Conservation (phyloP, 2,329 filamentous ascomycete genomes). For the Pseudogymnoascus sp. region DNA sequence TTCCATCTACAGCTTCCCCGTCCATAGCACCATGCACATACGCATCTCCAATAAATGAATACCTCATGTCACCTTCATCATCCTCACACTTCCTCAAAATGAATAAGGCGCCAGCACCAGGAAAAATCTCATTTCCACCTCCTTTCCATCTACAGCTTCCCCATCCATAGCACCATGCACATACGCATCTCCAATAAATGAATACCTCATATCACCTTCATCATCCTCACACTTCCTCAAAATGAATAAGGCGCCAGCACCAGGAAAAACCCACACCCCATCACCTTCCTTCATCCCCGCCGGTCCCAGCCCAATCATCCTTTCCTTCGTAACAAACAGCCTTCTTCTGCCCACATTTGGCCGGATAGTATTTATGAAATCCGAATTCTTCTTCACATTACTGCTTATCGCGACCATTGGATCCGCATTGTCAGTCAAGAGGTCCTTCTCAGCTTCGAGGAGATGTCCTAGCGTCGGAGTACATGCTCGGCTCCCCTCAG, state of each 20-base stretch:
- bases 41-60: not conserved
- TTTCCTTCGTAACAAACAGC: not conserved
- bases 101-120: not conserved
- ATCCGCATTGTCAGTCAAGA: not conserved
- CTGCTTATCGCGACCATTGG: not conserved
- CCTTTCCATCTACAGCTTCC: not conserved
- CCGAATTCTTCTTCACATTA: not conserved
- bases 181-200: not conserved
- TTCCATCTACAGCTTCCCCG: not conserved
- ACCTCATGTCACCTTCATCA: not conserved
- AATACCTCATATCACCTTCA: not conserved
- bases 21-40: not conserved
- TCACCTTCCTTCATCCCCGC: not conserved
- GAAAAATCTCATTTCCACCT: too few species aligned
- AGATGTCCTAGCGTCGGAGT: not conserved
- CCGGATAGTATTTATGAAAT: not conserved
- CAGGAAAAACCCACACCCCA: not conserved
- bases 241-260: not conserved
- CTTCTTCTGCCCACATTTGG: not conserved
- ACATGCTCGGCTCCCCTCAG: not conserved
- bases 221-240: not conserved
- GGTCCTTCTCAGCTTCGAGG: not conserved
- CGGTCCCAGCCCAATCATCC: not conserved
- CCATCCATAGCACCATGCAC: not conserved
- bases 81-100: not conserved